phyloP scores from a whole-genome alignment of 805 yeast genomes.

The Cyberlindnera xylosilytica region DNA sequence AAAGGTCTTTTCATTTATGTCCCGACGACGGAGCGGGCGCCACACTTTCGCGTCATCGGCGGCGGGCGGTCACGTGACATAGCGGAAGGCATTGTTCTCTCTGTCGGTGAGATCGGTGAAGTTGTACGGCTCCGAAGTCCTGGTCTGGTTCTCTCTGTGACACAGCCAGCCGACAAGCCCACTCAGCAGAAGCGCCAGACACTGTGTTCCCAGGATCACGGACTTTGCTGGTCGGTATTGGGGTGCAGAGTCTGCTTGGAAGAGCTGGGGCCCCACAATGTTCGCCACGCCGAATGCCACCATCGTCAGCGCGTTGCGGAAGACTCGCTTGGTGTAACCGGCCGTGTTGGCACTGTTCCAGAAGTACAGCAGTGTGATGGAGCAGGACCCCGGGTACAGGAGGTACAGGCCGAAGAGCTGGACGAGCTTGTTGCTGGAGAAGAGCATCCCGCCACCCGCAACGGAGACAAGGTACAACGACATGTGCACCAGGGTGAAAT shows the following conservation, averaged over 20 bases:
- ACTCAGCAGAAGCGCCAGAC: slow-evolving; percentile 40
- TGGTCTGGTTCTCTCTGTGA: slow-evolving; percentile 43
- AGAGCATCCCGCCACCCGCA: slow-evolving; percentile 44
- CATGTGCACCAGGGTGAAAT: slow-evolving; percentile 32
- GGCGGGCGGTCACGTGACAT: slow-evolving; percentile 26
- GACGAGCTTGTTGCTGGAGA: slow-evolving; percentile 37
- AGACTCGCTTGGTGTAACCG: slow-evolving; percentile 53
- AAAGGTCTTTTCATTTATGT: not conserved
- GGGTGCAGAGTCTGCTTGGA: slow-evolving; percentile 47
- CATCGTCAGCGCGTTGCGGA: slow-evolving; percentile 50
- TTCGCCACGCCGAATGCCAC: slow-evolving; percentile 51
- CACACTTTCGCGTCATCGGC: slow-evolving; percentile 2
- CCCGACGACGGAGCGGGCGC: slow-evolving; percentile 1
- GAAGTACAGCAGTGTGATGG: slow-evolving; percentile 51
- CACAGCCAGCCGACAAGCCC: slow-evolving; percentile 39
- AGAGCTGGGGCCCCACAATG: slow-evolving; percentile 61
- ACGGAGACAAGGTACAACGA: slow-evolving; percentile 47
- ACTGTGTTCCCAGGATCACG: slow-evolving; percentile 48
- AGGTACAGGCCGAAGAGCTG: slow-evolving; percentile 46
- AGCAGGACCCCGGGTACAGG: slow-evolving; percentile 49
- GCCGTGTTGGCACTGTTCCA: slow-evolving; percentile 61
- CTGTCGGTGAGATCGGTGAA: slow-evolving; percentile 44
- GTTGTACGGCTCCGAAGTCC: slow-evolving; percentile 22
- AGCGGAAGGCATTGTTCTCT: slow-evolving; percentile 46
- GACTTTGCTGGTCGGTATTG: slow-evolving; percentile 55